phyloP scores from a whole-genome alignment of 305 asterid genomes.

The Rubia tinctorum region DNA sequence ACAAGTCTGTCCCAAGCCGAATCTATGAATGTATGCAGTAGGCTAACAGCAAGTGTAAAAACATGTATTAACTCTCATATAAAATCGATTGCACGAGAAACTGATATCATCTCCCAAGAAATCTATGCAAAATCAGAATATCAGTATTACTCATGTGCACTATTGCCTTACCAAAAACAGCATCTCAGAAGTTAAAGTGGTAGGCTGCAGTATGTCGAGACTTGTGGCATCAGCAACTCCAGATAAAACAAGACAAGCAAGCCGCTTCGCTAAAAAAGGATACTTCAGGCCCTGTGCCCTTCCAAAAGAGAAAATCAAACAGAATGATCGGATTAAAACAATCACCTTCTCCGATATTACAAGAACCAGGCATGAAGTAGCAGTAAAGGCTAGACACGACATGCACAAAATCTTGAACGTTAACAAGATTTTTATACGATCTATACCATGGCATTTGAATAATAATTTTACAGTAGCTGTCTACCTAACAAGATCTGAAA shows the following conservation, averaged over 20 bases:
- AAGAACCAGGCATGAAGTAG: not conserved
- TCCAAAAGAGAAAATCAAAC: constrained; percentile 22
- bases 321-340: not conserved
- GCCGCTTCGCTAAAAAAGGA: constrained; percentile 72
- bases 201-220: constrained; percentile 74
- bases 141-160: not conserved
- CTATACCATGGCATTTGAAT: too few relatives aligned
- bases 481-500: not conserved
- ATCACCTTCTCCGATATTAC: not conserved
- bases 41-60: too few relatives aligned
- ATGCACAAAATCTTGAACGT: not conserved
- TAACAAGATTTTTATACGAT: not conserved
- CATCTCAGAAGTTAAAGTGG: constrained; percentile 44
- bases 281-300: constrained; percentile 74
- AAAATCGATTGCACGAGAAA: not conserved
- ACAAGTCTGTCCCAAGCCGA: too few relatives aligned
- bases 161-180: constrained; percentile 44
- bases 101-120: not conserved
- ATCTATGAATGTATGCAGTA: too few relatives aligned
- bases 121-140: not conserved
- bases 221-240: constrained; percentile 38
- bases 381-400: not conserved
- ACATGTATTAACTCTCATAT: too few relatives aligned
- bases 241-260: constrained; percentile 69
- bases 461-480: too few relatives aligned